A percentile compares a stretch with the other conserved stretches of the same genome.
These are phyloP conservation scores for Paramecium biaurelia DNA, from an alignment of 73 alveolate species.

Conservation along the genomic window DNA sequence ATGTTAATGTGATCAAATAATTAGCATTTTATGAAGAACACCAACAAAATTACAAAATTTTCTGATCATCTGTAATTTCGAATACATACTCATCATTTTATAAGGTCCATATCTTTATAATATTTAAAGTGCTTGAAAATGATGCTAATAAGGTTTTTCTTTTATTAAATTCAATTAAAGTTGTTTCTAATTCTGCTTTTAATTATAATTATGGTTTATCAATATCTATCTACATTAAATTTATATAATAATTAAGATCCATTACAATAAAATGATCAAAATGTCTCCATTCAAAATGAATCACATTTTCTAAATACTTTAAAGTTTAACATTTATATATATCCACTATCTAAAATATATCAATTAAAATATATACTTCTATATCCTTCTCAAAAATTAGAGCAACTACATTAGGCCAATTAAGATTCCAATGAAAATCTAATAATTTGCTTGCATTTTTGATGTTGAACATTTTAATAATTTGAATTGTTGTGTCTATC, in stretches of 20 bases:
- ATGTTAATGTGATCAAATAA: conserved; percentile 8
- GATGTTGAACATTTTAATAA: conserved; percentile 42
- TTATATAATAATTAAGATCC: conserved; percentile 8
- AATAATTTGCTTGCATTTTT: neutral
- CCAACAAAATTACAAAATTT: conserved; percentile 43
- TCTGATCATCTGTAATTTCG: conserved; percentile 21
- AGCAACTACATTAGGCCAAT: conserved; percentile 29
- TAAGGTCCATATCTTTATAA: neutral
- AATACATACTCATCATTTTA: conserved; percentile 27
- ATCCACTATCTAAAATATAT: neutral
- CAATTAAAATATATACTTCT: neutral
- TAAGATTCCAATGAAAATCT: conserved; percentile 35
- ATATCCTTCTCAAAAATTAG: neutral
- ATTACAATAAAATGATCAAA: conserved; percentile 35
- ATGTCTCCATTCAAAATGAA: conserved; percentile 37
- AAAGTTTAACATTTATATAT: conserved; percentile 2
- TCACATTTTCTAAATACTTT: neutral
- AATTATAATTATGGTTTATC: conserved; percentile 13
- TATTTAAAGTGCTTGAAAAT: neutral
- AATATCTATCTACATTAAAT: neutral
- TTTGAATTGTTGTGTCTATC: neutral
- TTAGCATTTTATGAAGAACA: conserved; percentile 40
- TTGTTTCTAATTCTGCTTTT: conserved; percentile 28
- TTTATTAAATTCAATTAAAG: conserved; percentile 20
- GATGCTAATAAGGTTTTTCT: conserved; percentile 44